Base-by-base conservation (phyloP, 2,329 filamentous ascomycete genomes). In the Botryotinia globosa region DNA sequence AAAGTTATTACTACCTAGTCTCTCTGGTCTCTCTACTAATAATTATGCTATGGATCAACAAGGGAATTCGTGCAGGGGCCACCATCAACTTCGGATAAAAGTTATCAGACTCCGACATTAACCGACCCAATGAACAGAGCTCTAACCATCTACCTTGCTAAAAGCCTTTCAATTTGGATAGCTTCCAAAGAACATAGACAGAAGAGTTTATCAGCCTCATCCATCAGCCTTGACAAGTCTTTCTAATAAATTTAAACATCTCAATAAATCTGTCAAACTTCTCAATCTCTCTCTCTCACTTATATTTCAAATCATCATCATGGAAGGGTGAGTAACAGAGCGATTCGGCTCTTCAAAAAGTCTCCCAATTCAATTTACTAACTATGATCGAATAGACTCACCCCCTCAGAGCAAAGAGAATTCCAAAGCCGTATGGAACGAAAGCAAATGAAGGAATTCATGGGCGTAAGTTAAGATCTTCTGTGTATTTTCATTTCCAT, bases 371-470 rank as follows among this genome's bases (percentile, higher is more conserved):
- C 25, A 29, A 37, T 45, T 34, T 56, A 65, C 76, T 75, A 74
- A 77, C 62, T 16, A 44, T 64, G 75, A 37, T 20, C 37, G 62
- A 63, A 74, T 72, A 80, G 80, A 77, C 77, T 81, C 63, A 78
- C 79, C 56, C 74, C 77, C 51, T 83, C 89, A 80, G 95, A 98
- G 87, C 93, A 97, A 87, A 92, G 93, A 85, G 93, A 96, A 87
- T 92, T 99, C 82, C 92, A 97, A 84, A 85, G 89, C 85, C 94
- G 96, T 84, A 94, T 99, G 89, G 94, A 98, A 87, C 92, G 93
- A 85, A 97, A 96, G 85, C 96, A 99, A 85, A 93, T 99, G 88
- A 97, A 97, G 86, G 95, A 98, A 82, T 98, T 99, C 82, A 97
- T 98, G 91, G 92, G 90, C 80, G 96, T 98, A 88, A 79, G 93